These are phyloP conservation scores for Boletus sp. DNA, from an alignment of 1,284 basidiomycete genomes.

Conservation along the genomic window DNA sequence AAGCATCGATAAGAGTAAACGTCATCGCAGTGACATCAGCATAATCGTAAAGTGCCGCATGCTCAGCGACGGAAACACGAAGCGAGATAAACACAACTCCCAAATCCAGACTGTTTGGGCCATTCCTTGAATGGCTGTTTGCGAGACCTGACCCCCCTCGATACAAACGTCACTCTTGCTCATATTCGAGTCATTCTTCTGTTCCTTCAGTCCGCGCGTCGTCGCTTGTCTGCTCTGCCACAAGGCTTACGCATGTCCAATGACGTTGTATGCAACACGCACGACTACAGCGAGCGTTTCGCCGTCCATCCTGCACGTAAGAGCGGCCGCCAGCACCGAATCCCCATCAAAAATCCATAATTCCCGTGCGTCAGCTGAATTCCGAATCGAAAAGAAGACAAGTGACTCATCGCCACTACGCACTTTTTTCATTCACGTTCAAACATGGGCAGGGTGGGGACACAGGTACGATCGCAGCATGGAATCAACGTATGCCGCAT, in stretches of 20 bases:
- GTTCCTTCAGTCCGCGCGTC: constrained; percentile 2
- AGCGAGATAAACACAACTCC: constrained; percentile 9
- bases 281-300: constrained; percentile 9
- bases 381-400: constrained; percentile 5
- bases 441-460: background rate
- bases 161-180: background rate
- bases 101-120: background rate
- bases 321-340: constrained; percentile 6
- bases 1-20: background rate
- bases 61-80: constrained; percentile 19
- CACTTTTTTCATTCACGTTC: constrained; percentile 9
- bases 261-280: constrained; percentile 21
- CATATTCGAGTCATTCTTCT: background rate
- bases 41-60: constrained; percentile 1
- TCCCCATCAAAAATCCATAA: constrained; percentile 14
- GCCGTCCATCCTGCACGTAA: constrained; percentile 23
- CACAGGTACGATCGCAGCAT: constrained; percentile 8
- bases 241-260: constrained; percentile 23
- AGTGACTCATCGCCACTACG: background rate
- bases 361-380: constrained; percentile 4
- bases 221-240: constrained; percentile 14
- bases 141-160: background rate
- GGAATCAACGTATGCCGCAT: constrained; percentile 15
- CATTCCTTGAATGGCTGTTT: background rate
- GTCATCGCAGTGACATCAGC: constrained; percentile 8